Conservation (phyloP, 148 eudicot genomes). For the Chenopodium quinoa region DNA sequence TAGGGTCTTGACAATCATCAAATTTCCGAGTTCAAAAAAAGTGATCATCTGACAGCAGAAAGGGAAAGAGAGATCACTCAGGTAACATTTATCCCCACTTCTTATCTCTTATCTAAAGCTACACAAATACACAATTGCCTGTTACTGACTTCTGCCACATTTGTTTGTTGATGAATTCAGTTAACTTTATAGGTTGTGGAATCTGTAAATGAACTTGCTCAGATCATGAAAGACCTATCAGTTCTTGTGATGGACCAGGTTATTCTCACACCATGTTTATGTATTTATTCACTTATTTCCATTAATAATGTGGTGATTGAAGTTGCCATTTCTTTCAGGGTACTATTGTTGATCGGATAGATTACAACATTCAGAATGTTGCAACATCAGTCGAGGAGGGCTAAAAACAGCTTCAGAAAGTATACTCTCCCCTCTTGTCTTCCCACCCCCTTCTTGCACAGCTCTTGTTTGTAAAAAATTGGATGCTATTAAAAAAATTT, state of each 20-base stretch:
- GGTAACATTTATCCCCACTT: constrained; percentile 31
- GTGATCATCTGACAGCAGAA: constrained; percentile 69
- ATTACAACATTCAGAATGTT: constrained; percentile 57
- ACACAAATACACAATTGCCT: background rate
- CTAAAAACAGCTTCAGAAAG: constrained; percentile 50
- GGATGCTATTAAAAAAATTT: background rate
- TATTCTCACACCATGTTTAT: constrained; percentile 1
- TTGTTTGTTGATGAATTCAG: constrained; percentile 7
- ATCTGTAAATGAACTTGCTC: constrained; percentile 56
- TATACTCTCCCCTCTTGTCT: constrained; percentile 20
- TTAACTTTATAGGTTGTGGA: constrained; percentile 39
- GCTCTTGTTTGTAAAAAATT: background rate
- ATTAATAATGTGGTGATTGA: constrained; percentile 18
- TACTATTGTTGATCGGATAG: constrained; percentile 57
- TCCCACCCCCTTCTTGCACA: background rate
- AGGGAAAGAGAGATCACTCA: constrained; percentile 84
- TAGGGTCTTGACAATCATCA: constrained; percentile 57
- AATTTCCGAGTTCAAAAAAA: constrained; percentile 48
- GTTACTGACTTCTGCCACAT: background rate
- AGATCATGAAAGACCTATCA: constrained; percentile 61
- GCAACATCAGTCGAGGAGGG: constrained; percentile 52
- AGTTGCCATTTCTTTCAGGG: constrained; percentile 40
- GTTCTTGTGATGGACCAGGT: constrained; percentile 59
- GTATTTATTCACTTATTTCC: background rate
- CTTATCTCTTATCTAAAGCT: background rate